phyloP scores from a whole-genome alignment of 352 stramenopile genomes.

The Phytophthora pinifolia region DNA sequence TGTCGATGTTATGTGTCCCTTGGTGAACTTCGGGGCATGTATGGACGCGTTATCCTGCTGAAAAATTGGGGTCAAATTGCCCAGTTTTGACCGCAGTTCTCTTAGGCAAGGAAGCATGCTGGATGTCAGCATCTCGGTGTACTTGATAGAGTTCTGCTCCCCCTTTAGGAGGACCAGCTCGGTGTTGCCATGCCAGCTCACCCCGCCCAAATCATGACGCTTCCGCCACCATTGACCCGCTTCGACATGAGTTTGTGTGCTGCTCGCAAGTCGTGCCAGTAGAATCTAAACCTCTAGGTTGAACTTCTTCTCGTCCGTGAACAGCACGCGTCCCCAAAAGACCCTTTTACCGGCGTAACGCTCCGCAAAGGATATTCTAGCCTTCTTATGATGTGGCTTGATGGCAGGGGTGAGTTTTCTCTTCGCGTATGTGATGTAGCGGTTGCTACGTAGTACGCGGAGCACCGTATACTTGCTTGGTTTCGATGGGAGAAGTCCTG shows the following conservation, averaged over 20 bases:
- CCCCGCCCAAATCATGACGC: conserved; percentile 16
- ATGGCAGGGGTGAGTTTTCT: conserved; percentile 3
- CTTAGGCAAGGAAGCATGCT: neutral
- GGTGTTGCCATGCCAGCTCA: conserved; percentile 1
- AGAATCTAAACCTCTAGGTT: conserved; percentile 13
- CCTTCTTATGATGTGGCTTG: conserved; percentile 14
- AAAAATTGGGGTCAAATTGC: conserved; percentile 8
- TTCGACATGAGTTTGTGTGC: conserved; percentile 9
- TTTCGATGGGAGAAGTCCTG: neutral
- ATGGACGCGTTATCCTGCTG: conserved; percentile 21
- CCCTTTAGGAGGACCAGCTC: neutral
- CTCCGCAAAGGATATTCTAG: neutral
- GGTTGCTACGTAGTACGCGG: neutral
- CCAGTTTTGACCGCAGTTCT: conserved; percentile 1
- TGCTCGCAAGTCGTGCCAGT: conserved; percentile 9
- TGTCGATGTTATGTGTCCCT: conserved; percentile 1
- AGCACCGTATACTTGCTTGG: conserved; percentile 7
- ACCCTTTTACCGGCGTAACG: neutral
- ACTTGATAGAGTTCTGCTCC: conserved; percentile 2
- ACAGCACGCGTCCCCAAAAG: conserved; percentile 10
- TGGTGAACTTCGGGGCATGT: conserved; percentile 5
- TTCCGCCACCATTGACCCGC: conserved; percentile 11
- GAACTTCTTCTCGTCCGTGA: conserved; percentile 21
- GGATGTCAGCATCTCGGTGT: neutral
- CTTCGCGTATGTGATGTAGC: conserved; percentile 15